Conservation (phyloP, 2,329 filamentous ascomycete species). For the Sarocladium brachiariae region DNA sequence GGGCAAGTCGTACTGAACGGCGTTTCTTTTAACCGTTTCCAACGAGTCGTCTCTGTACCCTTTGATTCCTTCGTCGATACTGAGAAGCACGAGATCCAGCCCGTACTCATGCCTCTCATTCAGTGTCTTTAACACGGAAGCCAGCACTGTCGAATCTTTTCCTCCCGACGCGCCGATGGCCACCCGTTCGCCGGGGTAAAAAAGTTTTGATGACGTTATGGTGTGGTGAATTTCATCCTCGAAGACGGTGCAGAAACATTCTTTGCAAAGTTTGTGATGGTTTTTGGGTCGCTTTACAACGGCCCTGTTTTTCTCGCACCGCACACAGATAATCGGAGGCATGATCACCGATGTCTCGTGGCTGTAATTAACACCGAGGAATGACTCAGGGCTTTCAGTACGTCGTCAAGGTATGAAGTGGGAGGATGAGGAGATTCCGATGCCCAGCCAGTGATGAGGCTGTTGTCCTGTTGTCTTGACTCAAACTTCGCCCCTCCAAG, state of each 20-base stretch:
- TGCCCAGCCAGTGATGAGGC: neutral
- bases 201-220: slow-evolving; percentile 74
- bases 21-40: slow-evolving; percentile 94
- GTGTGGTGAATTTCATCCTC: slow-evolving; percentile 93
- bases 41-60: slow-evolving; percentile 94
- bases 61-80: slow-evolving; percentile 95
- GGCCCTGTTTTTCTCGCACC: slow-evolving; percentile 71
- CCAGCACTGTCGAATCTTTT: slow-evolving; percentile 94
- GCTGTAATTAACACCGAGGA: no score
- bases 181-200: slow-evolving; percentile 74
- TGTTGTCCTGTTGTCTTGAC: neutral
- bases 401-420: no score
- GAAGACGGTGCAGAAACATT: slow-evolving; percentile 81
- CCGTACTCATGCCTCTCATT: slow-evolving; percentile 87
- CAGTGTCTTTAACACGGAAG: slow-evolving; percentile 87
- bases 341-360: slow-evolving; percentile 37
- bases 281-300: slow-evolving; percentile 94
- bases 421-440: neutral
- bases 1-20: slow-evolving; percentile 82
- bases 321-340: slow-evolving; percentile 69
- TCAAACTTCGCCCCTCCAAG: neutral
- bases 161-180: slow-evolving; percentile 95
- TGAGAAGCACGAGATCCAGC: slow-evolving; percentile 77
- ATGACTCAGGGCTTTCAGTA: no score
- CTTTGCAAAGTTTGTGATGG: slow-evolving; percentile 83